Evolutionary conservation across 2,329 filamentous ascomycete genomes (phyloP).

Genomic region (Aspergillus tanneri): DNA sequence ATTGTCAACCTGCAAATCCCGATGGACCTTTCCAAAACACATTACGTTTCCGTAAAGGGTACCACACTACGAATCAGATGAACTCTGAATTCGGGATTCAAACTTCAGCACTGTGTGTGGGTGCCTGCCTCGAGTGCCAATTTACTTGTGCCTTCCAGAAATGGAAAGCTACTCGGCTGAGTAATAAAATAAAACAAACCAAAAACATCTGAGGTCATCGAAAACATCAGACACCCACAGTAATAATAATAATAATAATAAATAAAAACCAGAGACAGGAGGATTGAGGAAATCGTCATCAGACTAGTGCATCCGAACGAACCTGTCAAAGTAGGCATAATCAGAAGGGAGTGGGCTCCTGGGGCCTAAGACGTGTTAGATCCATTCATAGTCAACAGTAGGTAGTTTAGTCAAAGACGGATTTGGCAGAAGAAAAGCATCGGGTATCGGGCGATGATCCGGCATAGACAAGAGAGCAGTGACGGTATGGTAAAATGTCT

Average conservation of each 20-base stretch:
- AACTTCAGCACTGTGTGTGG: too few relatives aligned
- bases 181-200: too few relatives aligned
- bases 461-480: too few relatives aligned
- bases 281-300: constrained; percentile 4
- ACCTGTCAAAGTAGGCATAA: constrained; percentile 7
- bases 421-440: constrained; percentile 9
- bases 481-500: too few relatives aligned
- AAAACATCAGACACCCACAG: neutral
- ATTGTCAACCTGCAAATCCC: neutral
- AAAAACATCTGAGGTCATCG: neutral
- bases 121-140: too few relatives aligned
- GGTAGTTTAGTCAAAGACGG: constrained; percentile 7
- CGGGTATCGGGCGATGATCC: constrained; percentile 13
- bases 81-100: too few relatives aligned
- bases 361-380: constrained; percentile 1
- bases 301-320: constrained; percentile 1
- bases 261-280: neutral
- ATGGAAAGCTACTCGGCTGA: too few relatives aligned
- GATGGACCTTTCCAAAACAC: neutral
- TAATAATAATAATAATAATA: neutral
- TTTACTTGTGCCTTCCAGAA: too few relatives aligned
- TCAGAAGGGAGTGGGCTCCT: constrained; percentile 1
- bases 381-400: constrained; percentile 3
- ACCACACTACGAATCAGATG: too few relatives aligned
- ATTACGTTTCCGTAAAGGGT: neutral